Evolutionary conservation across 2,329 filamentous ascomycete species (phyloP), one percentile per base, ranked within the genome.

Genomic region (Verticillium alfalfae): DNA sequence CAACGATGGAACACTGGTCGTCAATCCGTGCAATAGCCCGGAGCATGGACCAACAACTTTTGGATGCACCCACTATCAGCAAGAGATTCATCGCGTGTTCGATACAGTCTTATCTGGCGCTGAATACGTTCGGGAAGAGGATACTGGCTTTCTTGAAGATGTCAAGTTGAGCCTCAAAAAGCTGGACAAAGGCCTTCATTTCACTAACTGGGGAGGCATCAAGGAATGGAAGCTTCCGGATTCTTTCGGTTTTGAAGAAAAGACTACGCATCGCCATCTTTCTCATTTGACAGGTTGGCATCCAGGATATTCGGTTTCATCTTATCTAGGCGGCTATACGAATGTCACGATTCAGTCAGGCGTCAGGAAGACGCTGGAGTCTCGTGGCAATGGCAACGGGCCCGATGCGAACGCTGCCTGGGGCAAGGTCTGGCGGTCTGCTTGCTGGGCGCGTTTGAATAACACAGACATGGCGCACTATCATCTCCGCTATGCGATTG

Each of bases 11-110:
- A 79, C 78, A 0, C 74, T 85, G 2, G 82, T 86, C 0, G 82
- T 81, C 1, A 85, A 84, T 65, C 84, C 83, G 0, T 87, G 84
- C 69, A 85, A 82, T 61, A 83, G 80, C n/a, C 81, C 84, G 1
- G 84, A 87, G 68, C 82, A 82, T 45, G 83, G 84, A 0, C 77
- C 78, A 1, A 80, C 78, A 5, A 84, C 82, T 0, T 84, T 84
- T 60, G 82, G 75, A 8, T 85, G 82, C 66, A 72, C 81, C 7
- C 81, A 85, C 65, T 81, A 78, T 64, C 82, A 85, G 65, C 82
- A 85, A 64, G 70, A 82, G 12, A 76, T 84, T 18, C 73, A 76
- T 61, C 74, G 80, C 61, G 68, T 79, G 1, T 75, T 81, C 57
- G 75, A 76, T 18, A 70, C 72, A 34, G 64, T 75, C 10, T 69